Base-by-base conservation (phyloP, 352 stramenopile genomes). In the Phytophthora pseudosyringae region DNA sequence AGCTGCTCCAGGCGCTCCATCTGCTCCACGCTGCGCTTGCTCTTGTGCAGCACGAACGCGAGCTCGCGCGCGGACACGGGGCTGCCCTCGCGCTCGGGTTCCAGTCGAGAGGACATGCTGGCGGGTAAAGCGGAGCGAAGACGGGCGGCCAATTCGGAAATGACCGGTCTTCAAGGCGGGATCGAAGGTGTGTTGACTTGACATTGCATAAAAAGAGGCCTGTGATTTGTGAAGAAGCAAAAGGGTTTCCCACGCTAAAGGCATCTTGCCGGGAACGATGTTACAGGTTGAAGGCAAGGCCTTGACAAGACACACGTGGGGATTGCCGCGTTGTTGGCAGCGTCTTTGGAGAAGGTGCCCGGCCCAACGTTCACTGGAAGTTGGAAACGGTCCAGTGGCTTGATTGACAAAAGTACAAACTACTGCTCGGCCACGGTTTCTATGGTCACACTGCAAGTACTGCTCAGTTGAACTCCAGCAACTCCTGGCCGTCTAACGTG, bases 1-100 rank as follows among this genome's bases (percentile, higher is more conserved):
- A 93, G 69, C 31, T 69, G 56, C 67, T 91, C 80, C 45, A 91
- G 71, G 1, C 74, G 78, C 71, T 91, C 80, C 15, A 79, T 45
- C 25, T 74, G 73, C 69, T 91, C 78, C 29, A 85, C 77, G 16
- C 72, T 67, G 36, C 54, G 56, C 68, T 85, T 75, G 61, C 73
- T 69, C 64, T 81, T 76, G 59, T 88, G 69, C 51, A 94, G 48
- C 66, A 87, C 82, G 67, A 78, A 89, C 28, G 83, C 73, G 56
- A 92, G 67, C 59, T 91, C 81, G 13, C 80, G 80, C 18, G 81
- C 49, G 13, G 72, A 59, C 2, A 93, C 67, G 7, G 61, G 53
- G 41, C 80, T 89, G 51, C 59, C 63, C 36, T 67, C 64, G 54
- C 81, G 84, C 46, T 93, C 84, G 15, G 55, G 26, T 21, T 75